Evolutionary conservation across 2,329 filamentous ascomycete genomes (phyloP), one percentile per base, ranked within the genome.

Genomic region (Talaromyces amestolkiae): DNA sequence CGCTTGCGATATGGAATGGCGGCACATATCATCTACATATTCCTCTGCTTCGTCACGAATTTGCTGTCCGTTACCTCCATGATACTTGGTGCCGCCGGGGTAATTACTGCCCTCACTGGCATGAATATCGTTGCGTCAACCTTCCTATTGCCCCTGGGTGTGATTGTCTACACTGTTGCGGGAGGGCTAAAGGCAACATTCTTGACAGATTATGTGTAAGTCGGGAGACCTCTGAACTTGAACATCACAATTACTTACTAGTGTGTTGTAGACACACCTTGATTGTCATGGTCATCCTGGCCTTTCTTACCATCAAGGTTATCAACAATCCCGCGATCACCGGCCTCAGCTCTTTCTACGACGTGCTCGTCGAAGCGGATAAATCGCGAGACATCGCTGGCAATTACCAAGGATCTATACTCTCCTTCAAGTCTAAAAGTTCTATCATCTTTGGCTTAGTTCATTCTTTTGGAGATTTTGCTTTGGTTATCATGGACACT

Each of bases 401-500:
- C 22, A 66, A 66, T 43, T 66, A 66, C 35, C 37, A 64, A 19
- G 65, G 65, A 4, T 61, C 59, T 11, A 51, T 61, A 24, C 53
- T 65, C 7, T 54, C 45, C 4, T 63, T 65, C 35, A 65, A 65
- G 19, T 65, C 64, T n/a, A 65, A 65, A 17, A 63, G 47, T 27
- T 63, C 64, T n/a, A 65, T 65, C 17, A 65, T 65, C 6, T 65
- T 63, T 58, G 64, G 64, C 22, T 39, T 63, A 15, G 64, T 63
- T 3, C 64, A 63, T 47, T 63, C 59, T 3, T 58, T 65, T 47
- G 64, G 64, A 24, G 59, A 65, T 13, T 63, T 65, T 27, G 64
- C 64, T 13, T 31, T 65, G 64, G 64, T 39, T 65, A 63, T 65
- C 13, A 65, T 65, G 64, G 64, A 65, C 19, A 65, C 59, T 8